Evolutionary conservation across 139 green algal genomes (phyloP).

Genomic region (Nannochloris sp.): DNA sequence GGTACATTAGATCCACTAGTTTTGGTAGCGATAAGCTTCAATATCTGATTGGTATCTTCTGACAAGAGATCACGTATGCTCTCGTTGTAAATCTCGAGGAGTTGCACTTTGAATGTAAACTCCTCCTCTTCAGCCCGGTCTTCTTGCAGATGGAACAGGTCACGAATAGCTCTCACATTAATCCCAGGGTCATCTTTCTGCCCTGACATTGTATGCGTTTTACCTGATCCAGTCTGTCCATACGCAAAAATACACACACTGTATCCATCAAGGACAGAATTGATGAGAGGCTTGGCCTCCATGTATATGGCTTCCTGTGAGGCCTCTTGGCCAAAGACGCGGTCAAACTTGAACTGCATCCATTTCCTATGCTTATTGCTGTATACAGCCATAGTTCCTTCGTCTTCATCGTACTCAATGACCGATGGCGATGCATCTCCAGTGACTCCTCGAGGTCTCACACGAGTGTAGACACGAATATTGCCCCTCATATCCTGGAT

Average conservation of each 20-base stretch:
- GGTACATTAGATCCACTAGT: conserved; percentile 70
- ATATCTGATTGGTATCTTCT: neutral
- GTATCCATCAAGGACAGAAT: conserved; percentile 80
- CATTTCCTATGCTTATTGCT: conserved; percentile 20
- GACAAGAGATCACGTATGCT: conserved; percentile 69
- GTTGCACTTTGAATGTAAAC: conserved; percentile 71
- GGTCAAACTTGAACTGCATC: conserved; percentile 53
- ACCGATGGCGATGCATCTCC: conserved; percentile 39
- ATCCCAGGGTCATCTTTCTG: conserved; percentile 65
- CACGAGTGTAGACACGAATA: conserved; percentile 82
- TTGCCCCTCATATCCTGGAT: conserved; percentile 76
- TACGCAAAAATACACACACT: conserved; percentile 73
- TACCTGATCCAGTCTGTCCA: conserved; percentile 71
- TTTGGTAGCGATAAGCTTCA: conserved; percentile 41
- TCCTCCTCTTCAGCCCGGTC: conserved; percentile 48
- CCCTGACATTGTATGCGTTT: conserved; percentile 83
- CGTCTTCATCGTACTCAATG: conserved; percentile 32
- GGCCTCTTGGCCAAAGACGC: conserved; percentile 58
- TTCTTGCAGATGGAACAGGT: conserved; percentile 70
- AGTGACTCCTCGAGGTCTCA: conserved; percentile 57
- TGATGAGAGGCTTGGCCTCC: conserved; percentile 74
- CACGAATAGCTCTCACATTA: conserved; percentile 83
- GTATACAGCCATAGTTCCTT: conserved; percentile 38
- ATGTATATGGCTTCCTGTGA: conserved; percentile 76
- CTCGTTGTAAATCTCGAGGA: conserved; percentile 98